These are phyloP conservation scores for Penicillium angulare DNA, from an alignment of 495 filamentous ascomycete genomes.

Conservation along the genomic window DNA sequence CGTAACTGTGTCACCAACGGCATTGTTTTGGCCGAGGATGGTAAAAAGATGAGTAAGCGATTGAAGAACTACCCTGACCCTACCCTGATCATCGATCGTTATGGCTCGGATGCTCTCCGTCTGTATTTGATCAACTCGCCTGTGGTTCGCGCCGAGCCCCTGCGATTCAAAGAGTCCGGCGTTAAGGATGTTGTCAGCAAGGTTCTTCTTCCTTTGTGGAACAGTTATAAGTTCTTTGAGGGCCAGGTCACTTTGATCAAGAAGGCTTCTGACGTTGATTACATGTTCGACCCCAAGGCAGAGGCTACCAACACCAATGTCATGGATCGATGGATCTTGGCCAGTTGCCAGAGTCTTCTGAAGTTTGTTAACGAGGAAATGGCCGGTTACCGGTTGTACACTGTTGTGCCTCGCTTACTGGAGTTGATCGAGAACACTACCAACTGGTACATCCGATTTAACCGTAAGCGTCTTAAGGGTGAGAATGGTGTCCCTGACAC, in stretches of 20 bases:
- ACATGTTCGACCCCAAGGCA: slow-evolving; percentile 72
- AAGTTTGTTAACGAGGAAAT: slow-evolving; percentile 96
- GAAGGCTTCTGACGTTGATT: slow-evolving; percentile 80
- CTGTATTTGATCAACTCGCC: slow-evolving; percentile 97
- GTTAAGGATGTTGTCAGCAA: slow-evolving; percentile 96
- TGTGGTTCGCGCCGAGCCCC: slow-evolving; percentile 82
- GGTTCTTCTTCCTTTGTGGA: slow-evolving; percentile 93
- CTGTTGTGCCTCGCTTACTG: slow-evolving; percentile 86
- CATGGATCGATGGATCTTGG: slow-evolving; percentile 96
- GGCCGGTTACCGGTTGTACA: slow-evolving; percentile 88
- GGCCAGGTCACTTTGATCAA: slow-evolving; percentile 92
- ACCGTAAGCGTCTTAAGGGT: slow-evolving; percentile 92
- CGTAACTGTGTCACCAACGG: slow-evolving; percentile 97
- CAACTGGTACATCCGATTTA: slow-evolving; percentile 99
- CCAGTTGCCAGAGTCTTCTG: slow-evolving; percentile 87
- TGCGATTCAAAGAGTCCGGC: slow-evolving; percentile 87
- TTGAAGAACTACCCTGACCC: slow-evolving; percentile 98
- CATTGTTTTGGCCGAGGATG: slow-evolving; percentile 92
- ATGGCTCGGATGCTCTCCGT: slow-evolving; percentile 90
- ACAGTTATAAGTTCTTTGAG: slow-evolving; percentile 96
- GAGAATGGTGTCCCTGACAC: slow-evolving; percentile 88
- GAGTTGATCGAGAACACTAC: slow-evolving; percentile 91
- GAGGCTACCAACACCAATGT: slow-evolving; percentile 80
- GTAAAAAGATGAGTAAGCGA: slow-evolving; percentile 99
- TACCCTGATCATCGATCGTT: slow-evolving; percentile 74